Conservation (phyloP, 768 basidiomycete genomes). For the Punctularia strigosozonata region DNA sequence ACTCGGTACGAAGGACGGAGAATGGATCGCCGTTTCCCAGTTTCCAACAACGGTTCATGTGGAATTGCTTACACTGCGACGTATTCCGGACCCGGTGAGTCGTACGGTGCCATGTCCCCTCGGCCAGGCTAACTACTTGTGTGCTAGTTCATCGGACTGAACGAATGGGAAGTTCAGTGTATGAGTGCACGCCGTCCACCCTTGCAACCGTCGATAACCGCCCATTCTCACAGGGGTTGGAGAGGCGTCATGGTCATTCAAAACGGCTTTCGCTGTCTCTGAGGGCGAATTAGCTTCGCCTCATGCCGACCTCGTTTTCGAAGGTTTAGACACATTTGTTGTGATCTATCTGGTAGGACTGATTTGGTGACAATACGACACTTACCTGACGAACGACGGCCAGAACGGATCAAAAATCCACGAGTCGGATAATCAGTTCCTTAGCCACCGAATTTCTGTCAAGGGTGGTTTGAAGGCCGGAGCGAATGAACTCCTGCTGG, state of each 20-base stretch:
- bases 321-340: conserved; percentile 89
- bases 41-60: conserved; percentile 86
- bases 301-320: conserved; percentile 71
- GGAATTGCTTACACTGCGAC: conserved; percentile 62
- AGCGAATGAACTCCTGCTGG: conserved; percentile 53
- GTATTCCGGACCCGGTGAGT: conserved; percentile 75
- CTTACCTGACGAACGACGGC: background rate
- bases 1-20: conserved; percentile 42
- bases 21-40: conserved; percentile 52
- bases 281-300: conserved; percentile 30
- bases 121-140: conserved; percentile 5
- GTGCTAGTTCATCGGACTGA: conserved; percentile 55
- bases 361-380: background rate
- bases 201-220: background rate
- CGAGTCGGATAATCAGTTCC: conserved; percentile 78
- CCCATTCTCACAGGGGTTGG: conserved; percentile 57
- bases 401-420: conserved; percentile 71
- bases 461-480: conserved; percentile 43
- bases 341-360: conserved; percentile 28
- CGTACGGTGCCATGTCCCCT: background rate
- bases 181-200: conserved; percentile 12
- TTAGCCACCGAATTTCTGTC: conserved; percentile 53
- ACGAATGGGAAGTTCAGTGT: conserved; percentile 93
- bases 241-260: conserved; percentile 80
- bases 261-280: conserved; percentile 43